Conservation (phyloP, 2,329 filamentous ascomycete species). For the Hymenoscyphus repandus region DNA sequence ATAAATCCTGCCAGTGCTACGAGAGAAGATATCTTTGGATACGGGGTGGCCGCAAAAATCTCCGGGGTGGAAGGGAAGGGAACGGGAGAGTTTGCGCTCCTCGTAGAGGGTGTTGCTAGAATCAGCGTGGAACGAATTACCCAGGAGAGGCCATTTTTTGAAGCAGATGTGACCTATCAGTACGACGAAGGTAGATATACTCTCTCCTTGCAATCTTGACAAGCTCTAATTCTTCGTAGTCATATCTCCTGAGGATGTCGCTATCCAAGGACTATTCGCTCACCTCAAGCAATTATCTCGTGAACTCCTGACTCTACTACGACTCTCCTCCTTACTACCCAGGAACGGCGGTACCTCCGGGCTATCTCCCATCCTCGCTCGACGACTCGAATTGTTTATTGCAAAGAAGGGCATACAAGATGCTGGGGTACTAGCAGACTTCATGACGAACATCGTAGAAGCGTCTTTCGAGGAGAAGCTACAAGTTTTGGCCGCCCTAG, state of each 20-base stretch:
- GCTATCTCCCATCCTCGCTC: constrained; percentile 78
- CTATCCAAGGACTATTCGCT: constrained; percentile 66
- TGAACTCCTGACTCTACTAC: constrained; percentile 78
- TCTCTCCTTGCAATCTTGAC: neutral
- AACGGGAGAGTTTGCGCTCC: constrained; percentile 70
- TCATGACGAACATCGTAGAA: constrained; percentile 92
- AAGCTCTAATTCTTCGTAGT: constrained; percentile 20
- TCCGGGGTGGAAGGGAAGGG: constrained; percentile 71
- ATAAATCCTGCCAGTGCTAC: constrained; percentile 55
- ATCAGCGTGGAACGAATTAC: constrained; percentile 69
- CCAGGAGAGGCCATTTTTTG: constrained; percentile 79
- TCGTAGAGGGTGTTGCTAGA: constrained; percentile 80
- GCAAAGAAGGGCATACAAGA: constrained; percentile 74
- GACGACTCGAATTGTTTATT: constrained; percentile 83
- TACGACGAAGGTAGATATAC: constrained; percentile 58
- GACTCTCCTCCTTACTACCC: constrained; percentile 78
- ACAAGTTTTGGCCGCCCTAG: constrained; percentile 73
- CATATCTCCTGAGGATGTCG: constrained; percentile 48
- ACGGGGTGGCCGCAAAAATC: constrained; percentile 76
- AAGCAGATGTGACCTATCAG: constrained; percentile 69
- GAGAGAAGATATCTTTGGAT: constrained; percentile 73
- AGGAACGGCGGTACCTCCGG: constrained; percentile 57
- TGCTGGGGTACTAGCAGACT: constrained; percentile 83
- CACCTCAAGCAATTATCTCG: constrained; percentile 79
- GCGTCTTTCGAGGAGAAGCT: constrained; percentile 88